Evolutionary conservation across 108 stramenopile genomes (phyloP).

Genomic region (Aureococcus anophagefferens): DNA sequence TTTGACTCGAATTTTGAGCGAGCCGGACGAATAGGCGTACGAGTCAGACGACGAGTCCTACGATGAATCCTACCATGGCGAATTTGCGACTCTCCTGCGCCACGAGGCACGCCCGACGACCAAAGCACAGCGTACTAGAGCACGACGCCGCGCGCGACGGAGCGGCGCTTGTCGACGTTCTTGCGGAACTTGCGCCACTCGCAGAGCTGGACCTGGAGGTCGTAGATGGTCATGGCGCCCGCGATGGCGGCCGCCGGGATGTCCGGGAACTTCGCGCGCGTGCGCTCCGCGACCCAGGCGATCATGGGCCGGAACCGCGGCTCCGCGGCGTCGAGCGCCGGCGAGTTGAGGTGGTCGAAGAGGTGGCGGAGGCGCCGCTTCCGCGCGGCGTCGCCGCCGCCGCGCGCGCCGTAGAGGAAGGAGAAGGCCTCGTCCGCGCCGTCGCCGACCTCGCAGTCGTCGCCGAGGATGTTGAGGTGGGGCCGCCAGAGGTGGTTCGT

Average conservation of each 20-base stretch:
- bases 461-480: neutral
- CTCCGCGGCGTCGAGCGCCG: neutral
- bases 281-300: neutral
- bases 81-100: too few species aligned
- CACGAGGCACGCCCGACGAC: too few species aligned
- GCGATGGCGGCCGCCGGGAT: neutral
- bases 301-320: neutral
- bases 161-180: too few species aligned
- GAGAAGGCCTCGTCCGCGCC: neutral
- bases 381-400: too few species aligned
- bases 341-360: neutral
- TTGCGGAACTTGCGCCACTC: neutral
- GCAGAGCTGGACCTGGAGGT: conserved; percentile 1
- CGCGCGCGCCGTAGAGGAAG: neutral
- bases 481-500: neutral
- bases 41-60: too few species aligned
- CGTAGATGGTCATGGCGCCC: neutral
- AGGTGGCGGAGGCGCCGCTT: neutral
- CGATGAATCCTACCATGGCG: too few species aligned
- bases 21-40: too few species aligned
- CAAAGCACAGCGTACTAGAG: too few species aligned
- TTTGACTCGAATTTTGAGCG: too few species aligned
- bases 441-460: neutral
- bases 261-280: neutral
- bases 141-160: too few species aligned